phyloP scores from a whole-genome alignment of 129 eudicot species.

The Solidago caesia region DNA sequence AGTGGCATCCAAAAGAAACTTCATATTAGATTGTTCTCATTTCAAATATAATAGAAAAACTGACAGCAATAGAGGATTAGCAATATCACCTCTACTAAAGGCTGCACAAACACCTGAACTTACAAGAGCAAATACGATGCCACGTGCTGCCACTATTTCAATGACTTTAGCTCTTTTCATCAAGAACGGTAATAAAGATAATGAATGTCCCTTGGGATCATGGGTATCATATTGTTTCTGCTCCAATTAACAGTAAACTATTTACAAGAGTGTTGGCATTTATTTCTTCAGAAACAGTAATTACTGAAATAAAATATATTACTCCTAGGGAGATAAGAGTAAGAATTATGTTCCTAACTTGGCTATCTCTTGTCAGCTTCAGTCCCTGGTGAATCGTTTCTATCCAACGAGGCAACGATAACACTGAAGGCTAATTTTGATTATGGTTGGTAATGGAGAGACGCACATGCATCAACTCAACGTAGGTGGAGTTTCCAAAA shows the following conservation, averaged over 20 bases:
- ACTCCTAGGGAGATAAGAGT: neutral
- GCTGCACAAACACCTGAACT: slow-evolving; percentile 86
- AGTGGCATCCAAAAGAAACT: neutral
- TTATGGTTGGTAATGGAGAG: too few relatives aligned
- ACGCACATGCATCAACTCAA: too few relatives aligned
- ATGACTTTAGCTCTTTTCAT: slow-evolving; percentile 65
- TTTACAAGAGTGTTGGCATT: slow-evolving; percentile 3
- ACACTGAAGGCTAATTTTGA: too few relatives aligned
- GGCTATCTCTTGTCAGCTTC: too few relatives aligned
- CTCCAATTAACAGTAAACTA: slow-evolving; percentile 15
- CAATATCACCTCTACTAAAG: slow-evolving; percentile 58
- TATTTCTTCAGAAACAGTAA: neutral
- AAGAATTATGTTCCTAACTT: too few relatives aligned
- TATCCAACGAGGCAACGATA: too few relatives aligned
- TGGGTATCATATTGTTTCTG: slow-evolving; percentile 62
- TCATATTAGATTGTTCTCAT: neutral
- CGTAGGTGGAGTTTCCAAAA: too few relatives aligned
- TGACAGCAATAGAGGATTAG: neutral
- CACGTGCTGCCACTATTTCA: slow-evolving; percentile 80
- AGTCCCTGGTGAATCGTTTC: too few relatives aligned
- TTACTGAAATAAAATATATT: neutral
- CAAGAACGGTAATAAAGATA: slow-evolving; percentile 54
- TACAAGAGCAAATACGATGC: slow-evolving; percentile 73
- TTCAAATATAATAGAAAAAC: neutral
- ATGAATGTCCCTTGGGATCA: slow-evolving; percentile 64